phyloP scores from a whole-genome alignment of 2,329 filamentous ascomycete genomes.

The Penicillium sp. region DNA sequence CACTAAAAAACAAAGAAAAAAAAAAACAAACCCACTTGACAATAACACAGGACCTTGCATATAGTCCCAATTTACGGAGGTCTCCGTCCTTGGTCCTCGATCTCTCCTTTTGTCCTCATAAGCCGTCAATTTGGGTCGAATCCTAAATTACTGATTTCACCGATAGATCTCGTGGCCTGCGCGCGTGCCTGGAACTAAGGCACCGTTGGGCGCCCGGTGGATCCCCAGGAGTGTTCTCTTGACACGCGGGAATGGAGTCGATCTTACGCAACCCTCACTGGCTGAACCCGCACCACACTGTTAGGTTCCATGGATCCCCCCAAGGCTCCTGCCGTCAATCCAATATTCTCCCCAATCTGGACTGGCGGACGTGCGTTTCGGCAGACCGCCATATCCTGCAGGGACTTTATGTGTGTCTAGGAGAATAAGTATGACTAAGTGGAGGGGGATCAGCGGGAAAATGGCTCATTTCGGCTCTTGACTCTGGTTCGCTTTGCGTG shows the following conservation, averaged over 20 bases:
- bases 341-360: background rate
- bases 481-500: background rate
- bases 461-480: background rate
- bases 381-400: background rate
- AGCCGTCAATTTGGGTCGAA: too few species aligned
- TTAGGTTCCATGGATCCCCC: background rate
- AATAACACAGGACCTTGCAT: background rate
- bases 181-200: conserved; percentile 6
- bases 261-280: conserved; percentile 18
- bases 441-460: conserved; percentile 2
- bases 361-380: background rate
- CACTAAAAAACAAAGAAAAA: background rate
- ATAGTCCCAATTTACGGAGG: background rate
- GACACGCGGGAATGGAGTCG: conserved; percentile 25
- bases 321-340: background rate
- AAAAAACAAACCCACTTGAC: background rate
- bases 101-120: background rate
- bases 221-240: conserved; percentile 10
- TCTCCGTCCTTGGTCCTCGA: background rate
- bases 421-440: background rate
- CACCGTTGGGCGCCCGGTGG: conserved; percentile 25
- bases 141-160: background rate
- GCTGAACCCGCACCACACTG: background rate
- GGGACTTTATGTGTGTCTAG: background rate
- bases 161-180: conserved; percentile 12